Percentiles rank a stretch among this genome's conserved stretches.
These are phyloP conservation scores for Sophora flavescens DNA, from an alignment of 306 rosid genomes.

Conservation along the genomic window DNA sequence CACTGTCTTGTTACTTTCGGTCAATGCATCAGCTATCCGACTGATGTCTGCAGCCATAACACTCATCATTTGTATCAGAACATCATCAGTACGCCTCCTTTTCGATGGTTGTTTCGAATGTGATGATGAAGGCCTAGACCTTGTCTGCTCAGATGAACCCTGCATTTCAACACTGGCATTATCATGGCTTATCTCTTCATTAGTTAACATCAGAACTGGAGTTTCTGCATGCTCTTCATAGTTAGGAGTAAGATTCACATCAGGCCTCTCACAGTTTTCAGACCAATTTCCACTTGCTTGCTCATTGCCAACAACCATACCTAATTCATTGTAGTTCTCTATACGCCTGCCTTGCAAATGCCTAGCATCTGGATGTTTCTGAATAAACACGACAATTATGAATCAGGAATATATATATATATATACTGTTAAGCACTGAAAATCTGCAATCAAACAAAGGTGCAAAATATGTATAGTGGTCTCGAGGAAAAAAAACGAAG, in stretches of 20 bases:
- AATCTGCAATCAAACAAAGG: background rate
- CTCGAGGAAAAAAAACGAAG: too few relatives aligned
- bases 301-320: conserved; percentile 59
- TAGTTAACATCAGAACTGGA: conserved; percentile 40
- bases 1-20: conserved; percentile 45
- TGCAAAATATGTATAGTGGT: background rate
- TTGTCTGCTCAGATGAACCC: conserved; percentile 61
- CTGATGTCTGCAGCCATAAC: conserved; percentile 63
- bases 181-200: conserved; percentile 47
- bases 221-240: conserved; percentile 52
- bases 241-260: conserved; percentile 44
- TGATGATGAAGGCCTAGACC: conserved; percentile 63
- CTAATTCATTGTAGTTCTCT: conserved; percentile 56
- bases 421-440: background rate
- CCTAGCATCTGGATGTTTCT: conserved; percentile 60
- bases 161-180: conserved; percentile 54
- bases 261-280: conserved; percentile 43
- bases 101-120: conserved; percentile 56
- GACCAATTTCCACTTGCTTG: conserved; percentile 54
- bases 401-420: conserved; percentile 12
- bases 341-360: conserved; percentile 48
- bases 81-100: conserved; percentile 50
- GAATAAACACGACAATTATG: conserved; percentile 40
- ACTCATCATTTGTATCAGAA: conserved; percentile 61
- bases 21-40: conserved; percentile 63